Percentiles rank a stretch among this genome's conserved stretches.
Conservation (phyloP, 2,329 filamentous ascomycete species). For the Penicillium sp. region DNA sequence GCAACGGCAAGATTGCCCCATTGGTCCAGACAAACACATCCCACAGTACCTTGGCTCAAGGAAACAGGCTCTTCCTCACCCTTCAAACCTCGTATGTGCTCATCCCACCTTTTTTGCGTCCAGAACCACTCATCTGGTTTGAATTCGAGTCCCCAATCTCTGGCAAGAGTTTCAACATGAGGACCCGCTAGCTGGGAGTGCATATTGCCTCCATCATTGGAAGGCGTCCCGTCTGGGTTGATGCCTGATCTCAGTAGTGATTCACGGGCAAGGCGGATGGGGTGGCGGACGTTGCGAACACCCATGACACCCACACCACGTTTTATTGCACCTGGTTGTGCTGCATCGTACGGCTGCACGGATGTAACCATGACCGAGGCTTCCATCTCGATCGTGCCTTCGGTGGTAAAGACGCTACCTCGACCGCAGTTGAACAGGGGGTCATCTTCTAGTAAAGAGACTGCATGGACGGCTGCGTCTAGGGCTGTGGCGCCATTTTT, state of each 20-base stretch:
- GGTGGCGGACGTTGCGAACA: conserved; percentile 73
- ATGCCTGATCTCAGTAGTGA: conserved; percentile 59
- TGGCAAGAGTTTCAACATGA: conserved; percentile 69
- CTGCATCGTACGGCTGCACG: conserved; percentile 12
- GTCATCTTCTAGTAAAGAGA: conserved; percentile 74
- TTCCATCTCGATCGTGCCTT: conserved; percentile 82
- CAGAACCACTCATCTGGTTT: conserved; percentile 75
- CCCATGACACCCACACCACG: conserved; percentile 76
- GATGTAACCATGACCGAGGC: conserved; percentile 80
- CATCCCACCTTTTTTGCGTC: conserved; percentile 75
- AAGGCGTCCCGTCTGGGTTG: conserved; percentile 61
- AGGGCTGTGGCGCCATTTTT: conserved; percentile 60
- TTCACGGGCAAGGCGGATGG: conserved; percentile 70
- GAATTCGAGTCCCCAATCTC: conserved; percentile 63
- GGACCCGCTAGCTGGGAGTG: conserved; percentile 70
- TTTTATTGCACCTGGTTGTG: conserved; percentile 59
- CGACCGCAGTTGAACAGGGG: conserved; percentile 81
- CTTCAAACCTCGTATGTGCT: conserved; percentile 66
- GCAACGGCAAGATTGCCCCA: conserved; percentile 70
- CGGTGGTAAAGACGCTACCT: conserved; percentile 83
- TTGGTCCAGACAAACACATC: conserved; percentile 78
- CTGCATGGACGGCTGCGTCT: conserved; percentile 73
- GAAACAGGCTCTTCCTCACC: conserved; percentile 26
- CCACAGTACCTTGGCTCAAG: conserved; percentile 81
- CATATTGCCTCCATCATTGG: conserved; percentile 36